Base-by-base conservation (phyloP, 2,329 filamentous ascomycete genomes). In the Penicillium frequentans region DNA sequence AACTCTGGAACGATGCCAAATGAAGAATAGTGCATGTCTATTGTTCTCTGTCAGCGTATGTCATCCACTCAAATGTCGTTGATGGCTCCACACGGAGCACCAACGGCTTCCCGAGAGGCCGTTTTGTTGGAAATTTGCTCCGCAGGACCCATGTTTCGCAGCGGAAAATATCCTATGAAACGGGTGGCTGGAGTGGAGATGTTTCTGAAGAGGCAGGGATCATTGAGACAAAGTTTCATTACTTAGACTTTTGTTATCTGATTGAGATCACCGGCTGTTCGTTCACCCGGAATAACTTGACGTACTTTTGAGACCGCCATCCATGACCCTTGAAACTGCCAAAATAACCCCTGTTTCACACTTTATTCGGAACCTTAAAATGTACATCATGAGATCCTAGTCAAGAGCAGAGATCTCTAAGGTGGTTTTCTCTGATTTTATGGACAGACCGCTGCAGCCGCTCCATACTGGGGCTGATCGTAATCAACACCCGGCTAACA, bases 191-290 rank as follows among this genome's bases (percentile, higher is more conserved):
- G 5, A 35, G 46, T 35, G 46, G 46, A 24, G 46, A 21, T 5
- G 6, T 13, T 26, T 24, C 27, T 21, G 48, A 33, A 31, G 26
- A 39, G 49, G 43, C n/a, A 50, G 27, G 39, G 45, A 59, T 53
- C 53, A 44, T 11, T 47, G 37, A 47, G 46, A 49, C 31, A 21
- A 43, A 11, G 6, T 47, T 45, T 42, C 10, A 47, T 39, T 21
- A 49, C 24, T 23, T 19, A 9, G 46, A 23, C 23, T 14, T 49
- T 31, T 31, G 43, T 59, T 59, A 59, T 59, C 57, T 59, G 57
- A 57, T 59, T 56, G 23, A 56, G 42, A 56, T 56, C 47, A 51
- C 50, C 46, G 46, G 46, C 46, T 49, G 10, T 49, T 35, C 46
- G 46, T 35, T 49, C 27, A 49, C 26, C 46, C 46, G 46, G 37